Percentiles rank a stretch among this genome's conserved stretches.
Conservation (phyloP, 371 early-diverging fungal genomes). For the Mortierella sp. region DNA sequence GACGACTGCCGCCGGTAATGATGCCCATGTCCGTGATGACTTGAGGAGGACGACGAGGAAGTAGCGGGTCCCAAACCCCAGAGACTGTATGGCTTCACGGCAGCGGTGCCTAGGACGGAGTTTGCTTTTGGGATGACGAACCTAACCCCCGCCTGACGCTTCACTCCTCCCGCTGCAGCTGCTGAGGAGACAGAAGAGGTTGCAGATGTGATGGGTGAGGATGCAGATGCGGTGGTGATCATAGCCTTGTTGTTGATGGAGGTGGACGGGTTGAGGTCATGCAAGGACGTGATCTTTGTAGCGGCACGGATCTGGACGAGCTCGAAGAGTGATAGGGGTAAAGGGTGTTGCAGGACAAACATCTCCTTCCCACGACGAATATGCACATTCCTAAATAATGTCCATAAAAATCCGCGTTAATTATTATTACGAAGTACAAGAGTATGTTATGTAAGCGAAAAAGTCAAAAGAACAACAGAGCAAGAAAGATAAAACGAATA, state of each 20-base stretch:
- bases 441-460: too few species aligned
- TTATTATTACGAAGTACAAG: too few species aligned
- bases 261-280: constrained; percentile 13
- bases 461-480: not conserved
- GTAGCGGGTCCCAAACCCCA: constrained; percentile 45
- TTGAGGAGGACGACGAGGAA: constrained; percentile 3
- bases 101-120: constrained; percentile 49
- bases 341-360: constrained; percentile 39
- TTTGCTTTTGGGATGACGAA: constrained; percentile 47
- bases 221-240: not conserved
- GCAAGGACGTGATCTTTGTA: constrained; percentile 31
- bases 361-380: constrained; percentile 37
- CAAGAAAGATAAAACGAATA: not conserved
- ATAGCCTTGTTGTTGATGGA: not conserved
- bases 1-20: not conserved
- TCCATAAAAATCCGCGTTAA: not conserved
- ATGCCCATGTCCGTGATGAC: not conserved
- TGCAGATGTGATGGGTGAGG: constrained; percentile 1
- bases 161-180: not conserved
- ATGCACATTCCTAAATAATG: constrained; percentile 32
- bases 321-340: constrained; percentile 45
- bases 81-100: constrained; percentile 43
- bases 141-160: constrained; percentile 27
- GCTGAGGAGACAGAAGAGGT: not conserved
- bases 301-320: constrained; percentile 50